A percentile compares a stretch with the other conserved stretches of the same genome.
Conservation (phyloP, 2,329 filamentous ascomycete species). For the Colletotrichum falcatum region DNA sequence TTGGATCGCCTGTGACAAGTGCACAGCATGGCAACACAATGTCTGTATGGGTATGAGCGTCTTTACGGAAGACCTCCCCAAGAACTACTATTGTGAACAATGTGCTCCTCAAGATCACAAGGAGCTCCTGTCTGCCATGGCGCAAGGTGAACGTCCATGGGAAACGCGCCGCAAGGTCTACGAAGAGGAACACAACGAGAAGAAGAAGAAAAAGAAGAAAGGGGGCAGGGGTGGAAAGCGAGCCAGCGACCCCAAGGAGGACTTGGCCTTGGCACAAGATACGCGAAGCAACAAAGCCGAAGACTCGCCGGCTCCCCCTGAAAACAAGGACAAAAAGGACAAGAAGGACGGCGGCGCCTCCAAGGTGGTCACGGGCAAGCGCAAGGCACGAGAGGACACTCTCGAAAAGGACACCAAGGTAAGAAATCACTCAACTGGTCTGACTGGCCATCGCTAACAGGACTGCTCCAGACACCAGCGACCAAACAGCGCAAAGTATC, state of each 20-base stretch:
- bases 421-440: slow-evolving; percentile 39
- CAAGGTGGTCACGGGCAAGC: slow-evolving; percentile 62
- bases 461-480: slow-evolving; percentile 51
- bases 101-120: slow-evolving; percentile 88
- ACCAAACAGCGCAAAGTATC: slow-evolving; percentile 68
- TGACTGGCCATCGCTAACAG: slow-evolving; percentile 3
- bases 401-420: slow-evolving; percentile 65
- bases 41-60: slow-evolving; percentile 90
- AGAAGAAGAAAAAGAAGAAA: slow-evolving; percentile 63
- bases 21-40: slow-evolving; percentile 96
- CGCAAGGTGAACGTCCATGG: slow-evolving; percentile 88
- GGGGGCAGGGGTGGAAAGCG: slow-evolving; percentile 74
- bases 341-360: slow-evolving; percentile 57
- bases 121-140: slow-evolving; percentile 81
- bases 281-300: slow-evolving; percentile 47
- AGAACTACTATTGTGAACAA: slow-evolving; percentile 91
- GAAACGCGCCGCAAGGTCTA: slow-evolving; percentile 74
- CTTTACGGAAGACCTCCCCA: slow-evolving; percentile 81
- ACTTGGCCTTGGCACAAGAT: slow-evolving; percentile 42
- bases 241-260: slow-evolving; percentile 71
- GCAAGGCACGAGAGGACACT: slow-evolving; percentile 69
- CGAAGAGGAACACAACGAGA: slow-evolving; percentile 70
- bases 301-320: slow-evolving; percentile 55
- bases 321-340: slow-evolving; percentile 59
- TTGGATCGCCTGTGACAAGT: slow-evolving; percentile 96